These are phyloP conservation scores for Prunus davidiana DNA, from an alignment of 306 rosid species.

Conservation along the genomic window DNA sequence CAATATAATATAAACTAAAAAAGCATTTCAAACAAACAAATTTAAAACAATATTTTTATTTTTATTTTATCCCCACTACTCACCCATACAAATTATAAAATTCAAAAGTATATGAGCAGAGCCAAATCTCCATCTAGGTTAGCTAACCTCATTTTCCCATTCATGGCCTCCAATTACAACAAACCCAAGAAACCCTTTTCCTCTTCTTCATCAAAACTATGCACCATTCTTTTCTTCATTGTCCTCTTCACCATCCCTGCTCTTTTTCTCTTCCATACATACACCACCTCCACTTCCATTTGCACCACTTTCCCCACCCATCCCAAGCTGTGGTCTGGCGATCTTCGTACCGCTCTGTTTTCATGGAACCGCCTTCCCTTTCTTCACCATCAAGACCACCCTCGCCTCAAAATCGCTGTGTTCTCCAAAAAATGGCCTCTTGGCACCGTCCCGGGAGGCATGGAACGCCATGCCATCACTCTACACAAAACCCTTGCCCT, in stretches of 20 bases:
- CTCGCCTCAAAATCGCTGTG: constrained; percentile 76
- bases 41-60: no score
- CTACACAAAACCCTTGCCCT: constrained; percentile 74
- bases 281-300: constrained; percentile 49
- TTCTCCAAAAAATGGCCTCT: constrained; percentile 94
- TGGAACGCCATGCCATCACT: constrained; percentile 93
- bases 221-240: constrained; percentile 64
- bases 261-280: constrained; percentile 54
- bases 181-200: constrained; percentile 46
- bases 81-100: no score
- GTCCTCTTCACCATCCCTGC: constrained; percentile 73
- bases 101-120: no score
- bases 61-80: no score
- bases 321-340: constrained; percentile 64
- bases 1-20: no score
- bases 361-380: constrained; percentile 80
- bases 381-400: constrained; percentile 8
- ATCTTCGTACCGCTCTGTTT: constrained; percentile 64
- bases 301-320: constrained; percentile 43
- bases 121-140: no score
- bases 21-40: no score
- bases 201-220: constrained; percentile 46
- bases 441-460: constrained; percentile 83
- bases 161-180: constrained; percentile 61
- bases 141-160: no score